Percentiles rank a stretch among this genome's conserved stretches.
Conservation (phyloP, 306 rosid genomes). For the Arachis stenosperma region DNA sequence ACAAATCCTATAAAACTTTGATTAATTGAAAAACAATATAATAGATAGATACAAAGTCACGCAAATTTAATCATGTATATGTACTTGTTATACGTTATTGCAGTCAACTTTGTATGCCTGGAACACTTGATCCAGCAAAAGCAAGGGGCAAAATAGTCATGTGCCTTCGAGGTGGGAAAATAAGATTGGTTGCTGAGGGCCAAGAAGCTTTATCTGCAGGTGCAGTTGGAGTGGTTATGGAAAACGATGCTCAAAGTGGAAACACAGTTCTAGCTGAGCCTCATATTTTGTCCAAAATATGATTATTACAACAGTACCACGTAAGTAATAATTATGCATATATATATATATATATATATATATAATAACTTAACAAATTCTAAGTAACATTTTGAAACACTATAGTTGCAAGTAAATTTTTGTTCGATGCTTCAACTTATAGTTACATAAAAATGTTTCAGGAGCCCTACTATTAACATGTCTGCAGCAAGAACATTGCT, state of each 20-base stretch:
- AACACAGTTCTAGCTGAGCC: constrained; percentile 46
- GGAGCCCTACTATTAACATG: constrained; percentile 49
- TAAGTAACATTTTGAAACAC: neutral
- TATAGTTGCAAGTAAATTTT: neutral
- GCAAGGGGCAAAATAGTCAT: constrained; percentile 33
- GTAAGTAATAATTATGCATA: constrained; percentile 29
- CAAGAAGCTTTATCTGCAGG: constrained; percentile 44
- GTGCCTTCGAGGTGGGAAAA: constrained; percentile 47
- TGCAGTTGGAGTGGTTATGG: constrained; percentile 55
- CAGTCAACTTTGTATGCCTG: constrained; percentile 38
- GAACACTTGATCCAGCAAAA: constrained; percentile 37
- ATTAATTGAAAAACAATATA: neutral
- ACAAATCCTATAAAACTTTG: neutral
- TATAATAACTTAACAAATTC: neutral
- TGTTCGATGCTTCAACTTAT: neutral
- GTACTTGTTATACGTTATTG: neutral
- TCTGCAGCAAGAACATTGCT: constrained; percentile 42
- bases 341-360: no score
- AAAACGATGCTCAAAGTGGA: constrained; percentile 33
- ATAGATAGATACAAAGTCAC: no score
- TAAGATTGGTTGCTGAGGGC: constrained; percentile 46
- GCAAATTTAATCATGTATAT: neutral
- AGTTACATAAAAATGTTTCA: neutral
- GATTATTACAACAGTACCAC: constrained; percentile 22
- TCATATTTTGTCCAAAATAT: constrained; percentile 51